These are phyloP conservation scores for Phaseolus lunatus DNA, from an alignment of 306 rosid genomes.

Conservation along the genomic window DNA sequence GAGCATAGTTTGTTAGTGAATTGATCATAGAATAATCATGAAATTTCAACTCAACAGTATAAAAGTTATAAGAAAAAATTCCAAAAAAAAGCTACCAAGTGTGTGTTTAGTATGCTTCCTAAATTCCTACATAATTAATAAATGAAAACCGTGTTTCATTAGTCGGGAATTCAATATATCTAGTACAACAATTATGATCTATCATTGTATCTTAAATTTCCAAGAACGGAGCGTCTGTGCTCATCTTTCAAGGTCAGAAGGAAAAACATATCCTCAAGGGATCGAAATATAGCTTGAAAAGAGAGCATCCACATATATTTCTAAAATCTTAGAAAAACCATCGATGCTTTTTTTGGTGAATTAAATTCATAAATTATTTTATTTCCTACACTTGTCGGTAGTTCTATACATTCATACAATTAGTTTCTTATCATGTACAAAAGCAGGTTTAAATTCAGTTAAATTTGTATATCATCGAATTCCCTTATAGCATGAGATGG, in stretches of 20 bases:
- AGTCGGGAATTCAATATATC: conserved; percentile 11
- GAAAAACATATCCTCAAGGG: conserved; percentile 19
- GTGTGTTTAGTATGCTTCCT: not conserved
- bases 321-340: conserved; percentile 13
- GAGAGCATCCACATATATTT: conserved; percentile 29
- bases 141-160: not conserved
- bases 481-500: not conserved
- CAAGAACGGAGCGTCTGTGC: not conserved
- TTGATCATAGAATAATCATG: conserved; percentile 29
- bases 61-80: not conserved
- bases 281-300: conserved; percentile 12
- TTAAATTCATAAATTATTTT: not conserved
- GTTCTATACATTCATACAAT: not conserved
- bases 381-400: not conserved
- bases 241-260: not conserved
- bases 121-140: not conserved
- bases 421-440: not conserved
- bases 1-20: conserved; percentile 25
- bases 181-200: not conserved
- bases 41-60: conserved; percentile 9
- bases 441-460: not conserved
- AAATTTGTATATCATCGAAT: not conserved
- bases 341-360: not conserved
- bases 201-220: not conserved
- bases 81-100: not conserved